These are phyloP conservation scores for Gaultheria prostrata DNA, from an alignment of 148 eudicot genomes.

Conservation along the genomic window DNA sequence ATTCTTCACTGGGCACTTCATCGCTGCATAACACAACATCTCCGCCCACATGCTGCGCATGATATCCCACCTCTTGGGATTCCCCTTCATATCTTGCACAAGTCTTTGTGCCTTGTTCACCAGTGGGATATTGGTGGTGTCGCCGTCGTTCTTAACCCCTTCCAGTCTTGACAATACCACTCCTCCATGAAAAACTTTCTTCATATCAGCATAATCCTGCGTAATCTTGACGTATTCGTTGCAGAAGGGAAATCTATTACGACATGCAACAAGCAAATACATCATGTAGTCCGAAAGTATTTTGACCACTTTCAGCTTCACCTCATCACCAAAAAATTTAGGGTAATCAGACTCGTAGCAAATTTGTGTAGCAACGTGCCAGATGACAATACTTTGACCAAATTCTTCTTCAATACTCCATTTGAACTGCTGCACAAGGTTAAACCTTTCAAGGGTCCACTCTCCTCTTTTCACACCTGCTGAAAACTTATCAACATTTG, in stretches of 20 bases:
- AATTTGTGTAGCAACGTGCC: constrained; percentile 10
- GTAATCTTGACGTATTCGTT: background rate
- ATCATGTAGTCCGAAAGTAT: constrained; percentile 7
- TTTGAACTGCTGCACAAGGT: background rate
- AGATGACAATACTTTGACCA: background rate
- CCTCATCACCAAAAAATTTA: background rate
- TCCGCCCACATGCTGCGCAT: background rate
- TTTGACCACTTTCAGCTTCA: background rate
- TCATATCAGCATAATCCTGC: background rate
- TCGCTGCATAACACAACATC: background rate
- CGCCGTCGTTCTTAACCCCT: background rate
- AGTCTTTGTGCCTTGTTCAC: background rate
- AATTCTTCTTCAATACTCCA: background rate
- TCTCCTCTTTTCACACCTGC: background rate
- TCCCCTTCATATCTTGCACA: background rate
- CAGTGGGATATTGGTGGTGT: background rate
- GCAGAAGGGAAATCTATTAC: background rate
- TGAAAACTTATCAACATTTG: background rate
- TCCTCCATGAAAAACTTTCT: background rate
- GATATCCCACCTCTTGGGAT: background rate
- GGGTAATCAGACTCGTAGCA: background rate
- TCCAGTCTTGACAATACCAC: background rate
- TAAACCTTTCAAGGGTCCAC: background rate
- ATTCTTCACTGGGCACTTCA: background rate
- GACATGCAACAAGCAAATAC: background rate